phyloP scores from a whole-genome alignment of 768 basidiomycete genomes.

The Xerocomellus amylosporus region DNA sequence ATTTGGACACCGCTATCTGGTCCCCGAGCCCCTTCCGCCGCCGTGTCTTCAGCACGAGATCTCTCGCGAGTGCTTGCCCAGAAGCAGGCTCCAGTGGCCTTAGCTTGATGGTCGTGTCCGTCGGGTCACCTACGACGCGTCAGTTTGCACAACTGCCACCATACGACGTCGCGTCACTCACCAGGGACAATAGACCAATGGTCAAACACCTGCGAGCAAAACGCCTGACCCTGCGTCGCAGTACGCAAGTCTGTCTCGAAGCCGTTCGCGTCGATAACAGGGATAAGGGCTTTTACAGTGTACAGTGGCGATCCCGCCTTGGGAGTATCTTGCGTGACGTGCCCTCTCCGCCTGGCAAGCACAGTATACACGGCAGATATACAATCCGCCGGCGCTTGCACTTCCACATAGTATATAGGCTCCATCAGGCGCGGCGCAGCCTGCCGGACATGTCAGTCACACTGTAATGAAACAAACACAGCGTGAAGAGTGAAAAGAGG shows the following conservation, averaged over 20 bases:
- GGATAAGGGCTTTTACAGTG: constrained; percentile 97
- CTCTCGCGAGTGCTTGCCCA: constrained; percentile 90
- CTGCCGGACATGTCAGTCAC: constrained; percentile 39
- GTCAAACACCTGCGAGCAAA: constrained; percentile 95
- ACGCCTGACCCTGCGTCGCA: constrained; percentile 98
- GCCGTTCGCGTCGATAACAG: constrained; percentile 97
- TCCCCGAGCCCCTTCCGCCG: constrained; percentile 95
- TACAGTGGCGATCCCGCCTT: constrained; percentile 98
- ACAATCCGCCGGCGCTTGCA: constrained; percentile 98
- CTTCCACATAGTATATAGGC: constrained; percentile 97
- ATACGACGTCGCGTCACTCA: constrained; percentile 35
- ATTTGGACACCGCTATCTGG: constrained; percentile 96
- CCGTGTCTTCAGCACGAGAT: constrained; percentile 94
- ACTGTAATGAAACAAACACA: not conserved
- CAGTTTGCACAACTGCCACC: not conserved
- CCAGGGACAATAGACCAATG: constrained; percentile 99
- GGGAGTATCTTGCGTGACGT: constrained; percentile 96
- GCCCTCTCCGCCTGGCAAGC: constrained; percentile 96
- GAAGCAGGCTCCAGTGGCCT: constrained; percentile 96
- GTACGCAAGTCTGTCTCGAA: constrained; percentile 98
- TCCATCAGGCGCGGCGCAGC: constrained; percentile 95
- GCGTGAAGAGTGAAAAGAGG: constrained; percentile 9
- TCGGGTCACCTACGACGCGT: constrained; percentile 76
- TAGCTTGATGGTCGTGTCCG: constrained; percentile 94
- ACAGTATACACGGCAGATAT: constrained; percentile 99